These are phyloP conservation scores for Fragaria nilgerrensis DNA, from an alignment of 306 rosid species.

Conservation along the genomic window DNA sequence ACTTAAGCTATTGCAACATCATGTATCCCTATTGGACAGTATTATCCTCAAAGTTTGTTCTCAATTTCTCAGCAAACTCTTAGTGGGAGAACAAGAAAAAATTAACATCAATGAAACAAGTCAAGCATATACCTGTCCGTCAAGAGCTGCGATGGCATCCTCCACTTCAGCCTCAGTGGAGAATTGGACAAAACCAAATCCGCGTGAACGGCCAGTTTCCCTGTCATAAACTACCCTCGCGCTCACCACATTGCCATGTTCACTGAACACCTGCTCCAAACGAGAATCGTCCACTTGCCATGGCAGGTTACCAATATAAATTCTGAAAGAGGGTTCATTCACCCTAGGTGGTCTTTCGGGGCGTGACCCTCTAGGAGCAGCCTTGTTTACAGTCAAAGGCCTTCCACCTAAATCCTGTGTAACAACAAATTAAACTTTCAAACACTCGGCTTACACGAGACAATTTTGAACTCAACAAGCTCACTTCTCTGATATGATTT, in stretches of 20 bases:
- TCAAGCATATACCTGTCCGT: slow-evolving; percentile 64
- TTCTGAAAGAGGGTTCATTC: slow-evolving; percentile 32
- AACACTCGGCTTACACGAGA: neutral
- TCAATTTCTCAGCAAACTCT: neutral
- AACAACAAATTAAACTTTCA: slow-evolving; percentile 6
- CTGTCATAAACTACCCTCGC: slow-evolving; percentile 69
- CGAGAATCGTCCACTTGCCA: slow-evolving; percentile 67
- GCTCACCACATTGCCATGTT: slow-evolving; percentile 67
- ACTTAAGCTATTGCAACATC: neutral
- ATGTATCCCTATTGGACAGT: neutral
- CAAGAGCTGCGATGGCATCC: slow-evolving; percentile 79
- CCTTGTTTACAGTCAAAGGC: slow-evolving; percentile 45
- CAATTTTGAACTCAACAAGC: neutral
- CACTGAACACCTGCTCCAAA: slow-evolving; percentile 69
- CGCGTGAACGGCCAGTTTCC: slow-evolving; percentile 79
- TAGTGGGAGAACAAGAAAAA: neutral
- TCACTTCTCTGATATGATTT: neutral
- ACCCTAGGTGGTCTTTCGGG: slow-evolving; percentile 29
- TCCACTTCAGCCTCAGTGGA: slow-evolving; percentile 55
- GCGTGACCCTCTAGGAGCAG: slow-evolving; percentile 44
- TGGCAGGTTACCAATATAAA: slow-evolving; percentile 35
- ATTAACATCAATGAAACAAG: slow-evolving; percentile 8
- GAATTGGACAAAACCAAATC: slow-evolving; percentile 78
- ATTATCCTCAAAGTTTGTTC: neutral
- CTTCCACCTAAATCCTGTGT: slow-evolving; percentile 40